These are phyloP conservation scores for Cardiospermum halicacabum DNA, from an alignment of 345 rosid species.

Conservation along the genomic window DNA sequence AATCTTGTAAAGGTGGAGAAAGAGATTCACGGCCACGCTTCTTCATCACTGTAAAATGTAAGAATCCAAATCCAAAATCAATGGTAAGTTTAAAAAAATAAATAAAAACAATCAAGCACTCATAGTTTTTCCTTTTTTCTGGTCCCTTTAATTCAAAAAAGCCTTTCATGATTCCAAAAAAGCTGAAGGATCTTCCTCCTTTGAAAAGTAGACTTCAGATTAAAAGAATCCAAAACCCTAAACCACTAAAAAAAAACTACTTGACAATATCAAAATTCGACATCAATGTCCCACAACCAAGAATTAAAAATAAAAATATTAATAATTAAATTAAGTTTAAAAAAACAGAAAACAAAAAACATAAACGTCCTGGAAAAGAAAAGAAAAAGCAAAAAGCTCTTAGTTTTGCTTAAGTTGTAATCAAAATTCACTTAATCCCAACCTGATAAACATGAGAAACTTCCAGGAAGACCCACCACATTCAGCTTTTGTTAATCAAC, in stretches of 20 bases:
- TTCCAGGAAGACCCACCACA: conserved; percentile 41
- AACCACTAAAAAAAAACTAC: conserved; percentile 10
- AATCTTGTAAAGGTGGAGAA: conserved; percentile 41
- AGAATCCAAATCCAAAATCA: conserved; percentile 21
- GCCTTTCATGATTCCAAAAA: conserved; percentile 20
- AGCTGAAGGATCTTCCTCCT: conserved; percentile 25
- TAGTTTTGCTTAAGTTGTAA: conserved; percentile 46
- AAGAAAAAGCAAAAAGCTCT: conserved; percentile 33
- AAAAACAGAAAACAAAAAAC: conserved; percentile 37
- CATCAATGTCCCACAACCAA: conserved; percentile 24
- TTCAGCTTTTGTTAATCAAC: conserved; percentile 11
- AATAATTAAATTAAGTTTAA: too few relatives aligned
- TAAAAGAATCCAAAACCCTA: conserved; percentile 4
- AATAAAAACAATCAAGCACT: not conserved
- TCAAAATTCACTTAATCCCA: conserved; percentile 26
- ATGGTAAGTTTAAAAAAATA: conserved; percentile 10
- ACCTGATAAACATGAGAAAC: conserved; percentile 37
- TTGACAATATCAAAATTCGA: conserved; percentile 24
- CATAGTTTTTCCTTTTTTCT: not conserved
- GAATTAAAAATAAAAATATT: conserved; percentile 20
- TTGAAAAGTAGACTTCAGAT: conserved; percentile 25
- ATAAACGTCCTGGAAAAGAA: conserved; percentile 41
- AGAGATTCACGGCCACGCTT: conserved; percentile 56
- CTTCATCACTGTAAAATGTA: conserved; percentile 72
- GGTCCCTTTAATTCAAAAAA: not conserved